These are phyloP conservation scores for Ilex asprella DNA, from an alignment of 257 asterid species.

Conservation along the genomic window DNA sequence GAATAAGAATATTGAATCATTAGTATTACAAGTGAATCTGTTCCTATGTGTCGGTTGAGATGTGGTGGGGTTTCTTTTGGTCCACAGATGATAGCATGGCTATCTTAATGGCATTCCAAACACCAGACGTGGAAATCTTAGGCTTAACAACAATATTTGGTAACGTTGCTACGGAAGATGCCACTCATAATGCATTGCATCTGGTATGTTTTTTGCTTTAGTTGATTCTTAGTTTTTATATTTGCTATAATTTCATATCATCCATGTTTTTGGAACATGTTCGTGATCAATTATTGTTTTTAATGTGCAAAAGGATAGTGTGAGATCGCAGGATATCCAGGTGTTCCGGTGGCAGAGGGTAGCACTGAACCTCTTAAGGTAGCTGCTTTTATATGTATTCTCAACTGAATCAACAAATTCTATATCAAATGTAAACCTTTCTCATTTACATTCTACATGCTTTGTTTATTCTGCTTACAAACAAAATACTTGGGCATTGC, in stretches of 20 bases:
- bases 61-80: not conserved
- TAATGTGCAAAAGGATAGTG: conserved; percentile 93
- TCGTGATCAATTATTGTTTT: conserved; percentile 40
- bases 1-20: no score
- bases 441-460: not conserved
- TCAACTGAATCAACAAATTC: not conserved
- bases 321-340: conserved; percentile 94
- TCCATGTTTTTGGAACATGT: conserved; percentile 16
- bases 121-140: conserved; percentile 66
- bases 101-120: conserved; percentile 86
- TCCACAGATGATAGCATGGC: conserved; percentile 89
- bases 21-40: no score
- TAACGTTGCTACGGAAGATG: conserved; percentile 68
- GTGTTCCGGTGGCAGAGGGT: conserved; percentile 89
- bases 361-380: conserved; percentile 82
- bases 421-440: not conserved
- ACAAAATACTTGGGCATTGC: not conserved
- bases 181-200: conserved; percentile 82
- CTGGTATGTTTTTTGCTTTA: conserved; percentile 51
- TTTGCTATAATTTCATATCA: conserved; percentile 6
- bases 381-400: conserved; percentile 6
- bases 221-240: conserved; percentile 6
- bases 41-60: no score
- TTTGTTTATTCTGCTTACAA: not conserved
- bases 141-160: conserved; percentile 94